phyloP scores from a whole-genome alignment of 495 filamentous ascomycete species.

The Schizothecium vesticola region DNA sequence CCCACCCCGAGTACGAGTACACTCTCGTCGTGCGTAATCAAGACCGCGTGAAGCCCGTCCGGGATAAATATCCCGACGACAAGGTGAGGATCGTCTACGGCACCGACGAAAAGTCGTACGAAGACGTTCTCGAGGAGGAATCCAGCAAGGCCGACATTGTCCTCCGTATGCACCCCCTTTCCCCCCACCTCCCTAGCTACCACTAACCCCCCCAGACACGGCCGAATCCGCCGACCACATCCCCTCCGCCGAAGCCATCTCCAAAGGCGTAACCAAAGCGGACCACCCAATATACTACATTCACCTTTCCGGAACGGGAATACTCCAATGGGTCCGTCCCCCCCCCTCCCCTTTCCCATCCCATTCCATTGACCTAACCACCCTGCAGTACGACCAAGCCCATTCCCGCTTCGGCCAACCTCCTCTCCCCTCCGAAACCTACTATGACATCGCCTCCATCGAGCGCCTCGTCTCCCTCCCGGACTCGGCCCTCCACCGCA shows the following conservation, averaged over 20 bases:
- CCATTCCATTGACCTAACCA: not conserved
- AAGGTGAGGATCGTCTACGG: slow-evolving; percentile 48
- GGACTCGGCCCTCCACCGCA: slow-evolving; percentile 37
- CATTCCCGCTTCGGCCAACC: slow-evolving; percentile 38
- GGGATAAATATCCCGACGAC: slow-evolving; percentile 48
- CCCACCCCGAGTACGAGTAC: slow-evolving; percentile 65
- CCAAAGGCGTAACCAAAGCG: slow-evolving; percentile 32
- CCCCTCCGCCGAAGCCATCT: slow-evolving; percentile 39
- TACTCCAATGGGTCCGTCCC: slow-evolving; percentile 34
- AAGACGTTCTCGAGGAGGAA: slow-evolving; percentile 51
- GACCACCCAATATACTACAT: slow-evolving; percentile 46
- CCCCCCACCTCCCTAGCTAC: not conserved
- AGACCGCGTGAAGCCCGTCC: slow-evolving; percentile 58
- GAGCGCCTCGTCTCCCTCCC: slow-evolving; percentile 35
- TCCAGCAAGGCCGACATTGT: slow-evolving; percentile 62
- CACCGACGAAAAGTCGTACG: slow-evolving; percentile 49
- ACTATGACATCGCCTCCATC: slow-evolving; percentile 35
- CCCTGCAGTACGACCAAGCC: slow-evolving; percentile 30
- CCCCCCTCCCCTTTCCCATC: not conserved
- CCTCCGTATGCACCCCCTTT: slow-evolving; percentile 43
- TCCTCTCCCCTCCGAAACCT: slow-evolving; percentile 32
- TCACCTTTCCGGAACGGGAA: slow-evolving; percentile 43
- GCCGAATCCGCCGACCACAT: slow-evolving; percentile 43
- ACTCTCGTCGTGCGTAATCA: slow-evolving; percentile 62
- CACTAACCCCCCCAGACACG: slow-evolving; percentile 30